These are phyloP conservation scores for Ramularia endophylla DNA, from an alignment of 2,329 filamentous ascomycete species.

Conservation along the genomic window DNA sequence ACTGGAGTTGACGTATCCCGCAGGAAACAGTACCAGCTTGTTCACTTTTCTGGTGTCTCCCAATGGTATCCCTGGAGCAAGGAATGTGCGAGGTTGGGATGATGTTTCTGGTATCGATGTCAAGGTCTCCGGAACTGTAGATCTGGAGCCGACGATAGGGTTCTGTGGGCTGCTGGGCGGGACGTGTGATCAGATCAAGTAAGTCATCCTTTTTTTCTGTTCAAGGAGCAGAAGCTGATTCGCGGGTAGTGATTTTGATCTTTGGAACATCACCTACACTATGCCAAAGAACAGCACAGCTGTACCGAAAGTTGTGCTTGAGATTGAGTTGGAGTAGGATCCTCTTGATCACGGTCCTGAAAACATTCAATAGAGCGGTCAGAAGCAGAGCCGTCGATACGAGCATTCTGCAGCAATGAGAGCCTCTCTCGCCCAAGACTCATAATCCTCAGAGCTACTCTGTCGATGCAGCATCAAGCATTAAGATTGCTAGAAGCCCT, in stretches of 20 bases:
- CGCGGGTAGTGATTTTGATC: conserved; percentile 16
- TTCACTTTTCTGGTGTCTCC: conserved; percentile 13
- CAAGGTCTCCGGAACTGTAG: conserved; percentile 9
- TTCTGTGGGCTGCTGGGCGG: conserved; percentile 16
- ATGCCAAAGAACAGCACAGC: conserved; percentile 12
- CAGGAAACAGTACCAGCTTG: conserved; percentile 36
- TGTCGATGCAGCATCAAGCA: too few relatives aligned
- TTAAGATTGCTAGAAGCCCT: too few relatives aligned
- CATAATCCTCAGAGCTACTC: too few relatives aligned
- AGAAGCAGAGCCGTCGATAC: too few relatives aligned
- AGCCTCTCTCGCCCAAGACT: too few relatives aligned
- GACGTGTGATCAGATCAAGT: conserved; percentile 15
- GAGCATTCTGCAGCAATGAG: too few relatives aligned
- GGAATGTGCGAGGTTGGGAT: conserved; percentile 10
- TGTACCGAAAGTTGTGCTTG: conserved; percentile 12
- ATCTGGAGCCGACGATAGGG: conserved; percentile 6
- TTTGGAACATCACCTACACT: conserved; percentile 16
- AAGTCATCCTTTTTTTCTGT: conserved; percentile 1
- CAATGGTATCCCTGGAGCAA: conserved; percentile 12
- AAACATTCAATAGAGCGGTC: too few relatives aligned
- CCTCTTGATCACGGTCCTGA: too few relatives aligned
- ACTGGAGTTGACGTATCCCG: conserved; percentile 50
- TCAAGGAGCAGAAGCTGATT: too few relatives aligned
- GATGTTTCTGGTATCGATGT: conserved; percentile 10
- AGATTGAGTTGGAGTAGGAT: conserved; percentile 10